Conservation (phyloP, 257 asterid species). For the Anisodus tanguticus region DNA sequence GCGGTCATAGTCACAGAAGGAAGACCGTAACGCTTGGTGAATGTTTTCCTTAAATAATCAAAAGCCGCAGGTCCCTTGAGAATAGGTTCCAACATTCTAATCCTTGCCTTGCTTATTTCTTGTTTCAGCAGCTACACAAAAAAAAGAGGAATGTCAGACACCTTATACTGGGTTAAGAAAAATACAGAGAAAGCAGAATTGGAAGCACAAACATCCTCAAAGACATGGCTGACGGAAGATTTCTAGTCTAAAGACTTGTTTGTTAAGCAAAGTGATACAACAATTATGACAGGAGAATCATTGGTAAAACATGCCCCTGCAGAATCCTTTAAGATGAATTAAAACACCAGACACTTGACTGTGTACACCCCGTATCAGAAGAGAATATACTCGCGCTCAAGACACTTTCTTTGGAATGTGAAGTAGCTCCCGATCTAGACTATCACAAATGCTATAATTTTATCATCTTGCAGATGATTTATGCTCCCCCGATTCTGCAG, state of each 20-base stretch:
- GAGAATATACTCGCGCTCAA: background rate
- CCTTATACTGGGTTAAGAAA: background rate
- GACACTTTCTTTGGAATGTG: slow-evolving; percentile 5
- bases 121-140: slow-evolving; percentile 70
- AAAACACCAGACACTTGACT: slow-evolving; percentile 6
- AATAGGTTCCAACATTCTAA: slow-evolving; percentile 76
- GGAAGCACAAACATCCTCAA: slow-evolving; percentile 6
- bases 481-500: background rate
- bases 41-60: slow-evolving; percentile 72
- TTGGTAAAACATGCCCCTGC: background rate
- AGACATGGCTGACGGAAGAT: background rate
- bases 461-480: slow-evolving; percentile 3
- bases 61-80: slow-evolving; percentile 85
- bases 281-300: background rate
- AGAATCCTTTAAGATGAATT: background rate
- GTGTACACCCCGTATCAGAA: slow-evolving; percentile 5
- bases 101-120: slow-evolving; percentile 84
- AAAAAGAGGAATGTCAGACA: slow-evolving; percentile 8
- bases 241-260: background rate
- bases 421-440: background rate
- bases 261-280: slow-evolving; percentile 17
- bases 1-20: slow-evolving; percentile 60
- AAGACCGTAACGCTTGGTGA: slow-evolving; percentile 68
- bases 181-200: slow-evolving; percentile 11
- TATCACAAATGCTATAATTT: background rate